These are phyloP conservation scores for Papiliotrema flavescens DNA, from an alignment of 1,284 basidiomycete species.

Conservation along the genomic window DNA sequence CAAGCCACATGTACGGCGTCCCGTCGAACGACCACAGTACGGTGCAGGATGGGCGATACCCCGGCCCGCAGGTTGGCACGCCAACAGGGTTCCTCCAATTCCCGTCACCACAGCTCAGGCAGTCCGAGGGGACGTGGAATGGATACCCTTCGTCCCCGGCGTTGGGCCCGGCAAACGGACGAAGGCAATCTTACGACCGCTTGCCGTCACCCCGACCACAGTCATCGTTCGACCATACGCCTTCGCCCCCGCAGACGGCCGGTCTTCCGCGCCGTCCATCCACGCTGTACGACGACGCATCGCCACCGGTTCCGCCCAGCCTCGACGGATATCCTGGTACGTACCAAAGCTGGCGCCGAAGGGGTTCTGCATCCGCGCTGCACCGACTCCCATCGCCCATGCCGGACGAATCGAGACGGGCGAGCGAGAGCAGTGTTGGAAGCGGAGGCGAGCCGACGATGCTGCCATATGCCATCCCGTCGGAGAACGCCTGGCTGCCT, in stretches of 20 bases:
- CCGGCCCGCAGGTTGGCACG: constrained; percentile 17
- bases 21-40: constrained; percentile 17
- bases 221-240: constrained; percentile 14
- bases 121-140: not conserved
- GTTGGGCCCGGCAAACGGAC: not conserved
- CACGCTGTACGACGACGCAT: constrained; percentile 26
- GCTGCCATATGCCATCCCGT: constrained; percentile 21
- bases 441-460: constrained; percentile 13
- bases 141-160: not conserved
- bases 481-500: constrained; percentile 21
- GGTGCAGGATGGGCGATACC: constrained; percentile 31
- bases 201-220: constrained; percentile 9
- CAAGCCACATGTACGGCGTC: constrained; percentile 12
- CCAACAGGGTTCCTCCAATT: constrained; percentile 22
- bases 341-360: constrained; percentile 17
- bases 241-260: constrained; percentile 33
- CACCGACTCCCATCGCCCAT: constrained; percentile 6
- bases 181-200: constrained; percentile 7
- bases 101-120: constrained; percentile 29
- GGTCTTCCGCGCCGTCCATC: constrained; percentile 26
- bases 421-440: constrained; percentile 16
- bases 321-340: constrained; percentile 9
- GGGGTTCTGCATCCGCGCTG: constrained; percentile 24
- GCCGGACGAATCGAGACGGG: constrained; percentile 14
- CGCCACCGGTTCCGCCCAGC: constrained; percentile 12